Conservation (phyloP, 2,329 filamentous ascomycete genomes). For the Aspergillus sp. region DNA sequence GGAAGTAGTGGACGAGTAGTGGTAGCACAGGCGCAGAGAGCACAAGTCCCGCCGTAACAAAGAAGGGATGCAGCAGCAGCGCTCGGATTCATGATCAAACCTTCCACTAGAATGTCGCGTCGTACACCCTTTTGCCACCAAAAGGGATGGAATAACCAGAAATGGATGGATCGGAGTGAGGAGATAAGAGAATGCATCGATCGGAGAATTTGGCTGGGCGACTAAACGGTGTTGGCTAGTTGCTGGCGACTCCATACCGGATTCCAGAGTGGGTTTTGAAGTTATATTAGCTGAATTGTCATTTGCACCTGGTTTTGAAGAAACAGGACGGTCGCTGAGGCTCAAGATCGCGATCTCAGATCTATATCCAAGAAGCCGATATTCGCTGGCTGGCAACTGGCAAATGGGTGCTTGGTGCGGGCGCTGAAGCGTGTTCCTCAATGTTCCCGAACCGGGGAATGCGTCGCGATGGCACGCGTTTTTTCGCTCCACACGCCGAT, state of each 20-base stretch:
- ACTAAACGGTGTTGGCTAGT: too few relatives aligned
- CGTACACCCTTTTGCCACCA: background rate
- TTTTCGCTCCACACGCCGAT: slow-evolving; percentile 3
- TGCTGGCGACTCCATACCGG: background rate
- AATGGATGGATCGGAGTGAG: background rate
- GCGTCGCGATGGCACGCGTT: slow-evolving; percentile 14
- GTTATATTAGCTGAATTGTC: background rate
- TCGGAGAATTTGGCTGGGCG: background rate
- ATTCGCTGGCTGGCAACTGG: background rate
- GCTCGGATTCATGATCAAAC: background rate
- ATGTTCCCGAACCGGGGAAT: slow-evolving; percentile 8
- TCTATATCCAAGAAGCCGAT: background rate
- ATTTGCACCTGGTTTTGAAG: background rate
- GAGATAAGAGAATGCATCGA: background rate
- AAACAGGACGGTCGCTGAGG: background rate
- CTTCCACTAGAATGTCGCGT: background rate
- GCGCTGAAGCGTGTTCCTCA: background rate
- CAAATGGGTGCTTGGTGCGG: background rate
- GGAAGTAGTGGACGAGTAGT: too few relatives aligned
- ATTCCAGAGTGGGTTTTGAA: background rate
- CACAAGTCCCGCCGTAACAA: background rate
- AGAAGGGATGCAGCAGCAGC: background rate
- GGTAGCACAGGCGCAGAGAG: too few relatives aligned
- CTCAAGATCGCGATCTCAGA: background rate
- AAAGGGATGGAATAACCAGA: background rate